These are phyloP conservation scores for Physcomitrellopsis africana DNA, from an alignment of 225 moss, liverwort and hornwort species.

Conservation along the genomic window DNA sequence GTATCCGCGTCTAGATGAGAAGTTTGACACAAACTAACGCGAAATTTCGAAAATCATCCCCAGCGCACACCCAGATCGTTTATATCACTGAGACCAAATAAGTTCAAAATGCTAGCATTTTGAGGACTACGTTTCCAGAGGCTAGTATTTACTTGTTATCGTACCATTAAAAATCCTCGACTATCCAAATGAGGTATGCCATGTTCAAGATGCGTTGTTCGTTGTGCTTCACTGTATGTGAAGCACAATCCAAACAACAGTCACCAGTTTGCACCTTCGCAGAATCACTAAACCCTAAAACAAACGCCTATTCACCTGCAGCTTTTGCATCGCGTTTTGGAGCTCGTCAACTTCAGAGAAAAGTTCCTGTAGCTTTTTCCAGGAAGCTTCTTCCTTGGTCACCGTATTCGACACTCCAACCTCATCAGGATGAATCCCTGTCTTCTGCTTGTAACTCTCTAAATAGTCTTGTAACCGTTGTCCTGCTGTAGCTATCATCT, in stretches of 20 bases:
- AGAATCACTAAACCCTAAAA: slow-evolving; percentile 41
- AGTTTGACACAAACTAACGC: not conserved
- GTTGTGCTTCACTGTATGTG: not conserved
- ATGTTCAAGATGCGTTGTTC: not conserved
- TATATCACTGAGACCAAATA: too few species aligned
- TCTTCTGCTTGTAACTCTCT: slow-evolving; percentile 78
- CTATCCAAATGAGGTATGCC: too few species aligned
- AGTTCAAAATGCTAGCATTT: too few species aligned
- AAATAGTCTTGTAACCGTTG: slow-evolving; percentile 91
- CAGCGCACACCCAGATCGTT: not conserved
- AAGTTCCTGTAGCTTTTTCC: slow-evolving; percentile 81
- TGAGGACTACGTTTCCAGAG: too few species aligned
- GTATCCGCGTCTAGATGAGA: not conserved
- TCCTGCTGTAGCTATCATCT: slow-evolving; percentile 88
- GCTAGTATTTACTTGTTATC: too few species aligned
- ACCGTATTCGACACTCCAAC: slow-evolving; percentile 41
- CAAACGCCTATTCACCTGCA: slow-evolving; percentile 47
- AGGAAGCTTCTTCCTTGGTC: slow-evolving; percentile 52
- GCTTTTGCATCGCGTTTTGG: slow-evolving; percentile 57
- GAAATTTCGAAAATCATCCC: not conserved
- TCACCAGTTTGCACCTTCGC: not conserved
- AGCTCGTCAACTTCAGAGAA: slow-evolving; percentile 81
- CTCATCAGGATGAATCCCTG: slow-evolving; percentile 42
- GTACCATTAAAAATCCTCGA: too few species aligned
- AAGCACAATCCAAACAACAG: not conserved